phyloP scores from a whole-genome alignment of 345 rosid species.

The Lenwebbia sp. region DNA sequence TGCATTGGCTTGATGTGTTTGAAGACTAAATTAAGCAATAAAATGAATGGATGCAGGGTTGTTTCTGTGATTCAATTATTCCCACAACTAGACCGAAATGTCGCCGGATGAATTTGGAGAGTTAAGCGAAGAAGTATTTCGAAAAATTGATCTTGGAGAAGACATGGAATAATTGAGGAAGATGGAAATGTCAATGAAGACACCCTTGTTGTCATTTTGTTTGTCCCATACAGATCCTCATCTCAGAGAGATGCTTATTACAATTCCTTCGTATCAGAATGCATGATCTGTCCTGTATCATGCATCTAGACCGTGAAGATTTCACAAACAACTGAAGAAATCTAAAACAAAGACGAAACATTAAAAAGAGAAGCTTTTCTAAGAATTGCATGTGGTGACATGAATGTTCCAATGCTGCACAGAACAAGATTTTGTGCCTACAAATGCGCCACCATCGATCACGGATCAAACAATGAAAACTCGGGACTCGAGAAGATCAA shows the following conservation, averaged over 20 bases:
- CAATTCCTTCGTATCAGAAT: not conserved
- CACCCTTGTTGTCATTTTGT: not conserved
- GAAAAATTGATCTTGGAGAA: not conserved
- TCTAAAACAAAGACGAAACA: not conserved
- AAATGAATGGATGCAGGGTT: not conserved
- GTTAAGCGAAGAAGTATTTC: not conserved
- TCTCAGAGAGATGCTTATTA: not conserved
- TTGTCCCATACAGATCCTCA: not conserved
- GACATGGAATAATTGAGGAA: not conserved
- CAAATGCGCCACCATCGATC: not conserved
- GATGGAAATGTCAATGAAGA: not conserved
- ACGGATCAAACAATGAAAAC: not conserved
- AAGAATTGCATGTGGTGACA: not conserved
- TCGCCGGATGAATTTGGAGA: not conserved
- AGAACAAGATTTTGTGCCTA: not conserved
- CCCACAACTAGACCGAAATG: not conserved
- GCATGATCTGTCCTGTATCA: not conserved
- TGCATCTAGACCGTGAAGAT: not conserved
- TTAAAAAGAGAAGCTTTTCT: not conserved
- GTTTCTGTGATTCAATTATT: not conserved
- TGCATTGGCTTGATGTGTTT: not conserved
- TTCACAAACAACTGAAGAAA: not conserved
- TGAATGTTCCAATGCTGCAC: not conserved
- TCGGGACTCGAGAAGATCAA: not conserved
- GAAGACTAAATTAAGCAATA: not conserved